Evolutionary conservation across 2,329 filamentous ascomycete species (phyloP).

Genomic region (Fusarium sp.): DNA sequence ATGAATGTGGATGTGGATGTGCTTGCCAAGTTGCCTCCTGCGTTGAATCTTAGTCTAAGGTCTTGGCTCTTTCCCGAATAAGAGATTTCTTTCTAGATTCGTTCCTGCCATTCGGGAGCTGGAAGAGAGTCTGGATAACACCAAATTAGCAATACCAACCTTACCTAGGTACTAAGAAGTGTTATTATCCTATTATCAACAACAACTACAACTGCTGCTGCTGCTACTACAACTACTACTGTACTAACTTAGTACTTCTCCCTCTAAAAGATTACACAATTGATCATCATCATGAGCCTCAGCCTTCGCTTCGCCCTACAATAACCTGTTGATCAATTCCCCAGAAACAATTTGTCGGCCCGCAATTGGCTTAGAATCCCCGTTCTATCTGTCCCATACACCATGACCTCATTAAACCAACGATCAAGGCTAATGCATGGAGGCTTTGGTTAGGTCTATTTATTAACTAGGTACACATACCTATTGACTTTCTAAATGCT

Average conservation of each 20-base stretch:
- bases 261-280: constrained; percentile 1
- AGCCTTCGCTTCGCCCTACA: constrained; percentile 14
- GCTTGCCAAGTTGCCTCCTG: constrained; percentile 6
- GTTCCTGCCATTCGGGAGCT: constrained; percentile 24
- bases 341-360: constrained; percentile 21
- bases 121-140: constrained; percentile 9
- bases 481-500: neutral
- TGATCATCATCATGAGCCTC: constrained; percentile 10
- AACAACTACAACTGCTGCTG: too few relatives aligned
- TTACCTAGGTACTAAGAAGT: neutral
- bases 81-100: constrained; percentile 8
- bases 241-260: too few relatives aligned
- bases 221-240: too few relatives aligned
- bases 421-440: constrained; percentile 21
- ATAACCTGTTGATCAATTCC: constrained; percentile 32
- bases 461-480: neutral
- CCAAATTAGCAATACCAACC: neutral
- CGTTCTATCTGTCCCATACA: constrained; percentile 27
- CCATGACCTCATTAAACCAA: constrained; percentile 46
- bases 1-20: constrained; percentile 13
- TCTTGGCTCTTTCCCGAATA: constrained; percentile 40
- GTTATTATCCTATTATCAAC: constrained; percentile 10
- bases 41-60: constrained; percentile 4
- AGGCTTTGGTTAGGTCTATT: constrained; percentile 10
- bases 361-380: constrained; percentile 37